Base-by-base conservation (phyloP, 495 filamentous ascomycete species). In the Lichenothelia convexa region DNA sequence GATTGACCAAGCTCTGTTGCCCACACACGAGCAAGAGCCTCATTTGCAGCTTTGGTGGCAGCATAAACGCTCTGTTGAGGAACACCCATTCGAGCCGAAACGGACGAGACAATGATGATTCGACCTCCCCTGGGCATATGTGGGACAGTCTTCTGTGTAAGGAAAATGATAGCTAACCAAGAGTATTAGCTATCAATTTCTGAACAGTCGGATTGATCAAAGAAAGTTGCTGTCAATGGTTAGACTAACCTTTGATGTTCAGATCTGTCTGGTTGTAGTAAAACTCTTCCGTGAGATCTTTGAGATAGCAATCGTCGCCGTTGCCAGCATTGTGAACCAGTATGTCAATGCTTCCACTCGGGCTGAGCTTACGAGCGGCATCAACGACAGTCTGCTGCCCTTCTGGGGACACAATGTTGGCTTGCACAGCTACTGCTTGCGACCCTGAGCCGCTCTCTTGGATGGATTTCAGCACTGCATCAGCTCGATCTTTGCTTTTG, bases 71-170 rank as follows among this genome's bases (percentile, higher is more conserved):
- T 47, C 0, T 59, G 36, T 5, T 41, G 34, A 3, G 51, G 37
- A 35, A 63, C 57, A 4, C 61, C 65, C 0, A 15, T 20, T 8
- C 68, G 56, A 3, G 51, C 57, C 11, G 46, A 65, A 4, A 72
- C 58, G 11, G 60, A 66, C 18, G 58, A 55, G 17, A 73, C 56
- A 49, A 70, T 72, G 45, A 75, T 65, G 40, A 73, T 66, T 3
- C 70, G 60, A 17, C 61, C 62, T 5, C 56, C 54, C 3, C 36
- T 18, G 18, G 51, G 57, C 15, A 73, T 45, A 36, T 67, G 53
- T 1, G 65, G 64, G n/a, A 68, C 42, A 7, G 58, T 56, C 9
- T 58, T 56, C 44, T 66, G 54, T 6, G 49, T 43, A 44, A 67
- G 51, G 32, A 67, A 45, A 6, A 58, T 35, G 2, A 50, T 41